Evolutionary conservation across 768 basidiomycete species (phyloP), one percentile per base, ranked within the genome.

Genomic region (Astraeus odoratus): DNA sequence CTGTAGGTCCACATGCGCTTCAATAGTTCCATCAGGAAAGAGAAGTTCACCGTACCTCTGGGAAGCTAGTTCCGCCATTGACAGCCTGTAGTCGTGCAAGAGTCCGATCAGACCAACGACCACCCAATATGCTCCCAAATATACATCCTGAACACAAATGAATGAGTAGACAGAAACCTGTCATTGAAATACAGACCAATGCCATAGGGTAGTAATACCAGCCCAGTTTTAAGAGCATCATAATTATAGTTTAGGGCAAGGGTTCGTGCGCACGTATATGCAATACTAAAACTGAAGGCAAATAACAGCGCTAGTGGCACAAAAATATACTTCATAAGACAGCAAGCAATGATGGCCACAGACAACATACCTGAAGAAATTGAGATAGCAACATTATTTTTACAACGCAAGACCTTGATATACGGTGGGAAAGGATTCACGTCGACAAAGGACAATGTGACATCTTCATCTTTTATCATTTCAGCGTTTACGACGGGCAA

Each of bases 171-270:
- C 1, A 9, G 8, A 8, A 8, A 19, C 33, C 15, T 15, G 33
- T 18, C 8, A 16, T 36, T 6, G n/a, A 5, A 33, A 4, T 37
- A 56, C 73, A 25, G 31, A 80, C 85, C 85, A 3, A 77, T 54
- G 29, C 91, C 91, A 57, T 76, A 90, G 0, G 84, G 61, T 12
- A 96, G 75, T 1, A 91, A 70, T 5, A 91, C 80, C n/a, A 93
- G 63, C 8, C 93, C 93, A 33, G 84, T 83, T 36, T 76, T 70
- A 22, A 96, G 66, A 1, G 91, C 72, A 44, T 78, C 67, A 60
- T 83, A 93, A 27, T 71, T 55, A 54, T 94, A 95, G 10, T 71
- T 59, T 8, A 71, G 65, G 0, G 72, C 73, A 1, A 95, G 70
- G 0, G 86, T 89, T 49, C 86, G 74, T 8, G 89, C 75, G 13